Evolutionary conservation across 192 early-diverging fungal species (phyloP).

Genomic region (Umbelopsis sp.): DNA sequence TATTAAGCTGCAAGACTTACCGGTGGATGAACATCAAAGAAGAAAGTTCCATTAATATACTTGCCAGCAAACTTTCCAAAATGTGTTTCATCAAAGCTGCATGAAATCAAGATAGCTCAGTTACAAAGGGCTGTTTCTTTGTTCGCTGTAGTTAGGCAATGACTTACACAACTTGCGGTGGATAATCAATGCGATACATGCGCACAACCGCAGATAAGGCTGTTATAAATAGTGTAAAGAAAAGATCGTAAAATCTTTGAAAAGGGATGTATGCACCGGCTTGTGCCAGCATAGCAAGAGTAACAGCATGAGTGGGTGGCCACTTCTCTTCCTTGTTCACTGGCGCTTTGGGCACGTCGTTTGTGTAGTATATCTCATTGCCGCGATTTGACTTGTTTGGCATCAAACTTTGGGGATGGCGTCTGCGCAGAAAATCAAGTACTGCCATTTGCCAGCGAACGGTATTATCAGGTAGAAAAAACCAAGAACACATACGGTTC

Average conservation of each 20-base stretch:
- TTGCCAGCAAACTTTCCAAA: conserved; percentile 50
- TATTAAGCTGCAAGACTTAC: not conserved
- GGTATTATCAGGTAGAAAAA: too few species aligned
- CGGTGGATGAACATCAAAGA: conserved; percentile 96
- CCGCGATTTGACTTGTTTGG: not conserved
- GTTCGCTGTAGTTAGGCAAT: too few species aligned
- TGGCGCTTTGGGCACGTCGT: not conserved
- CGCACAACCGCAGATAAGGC: conserved; percentile 43
- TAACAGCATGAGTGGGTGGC: not conserved
- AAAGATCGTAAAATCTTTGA: not conserved
- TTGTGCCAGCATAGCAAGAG: not conserved
- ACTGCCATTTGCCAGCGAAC: not conserved
- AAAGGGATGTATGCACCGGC: not conserved
- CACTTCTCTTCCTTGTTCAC: too few species aligned
- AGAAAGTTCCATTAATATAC: conserved; percentile 86
- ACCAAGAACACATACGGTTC: too few species aligned
- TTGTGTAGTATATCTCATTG: not conserved
- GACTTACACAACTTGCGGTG: conserved; percentile 73
- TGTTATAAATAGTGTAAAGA: not conserved
- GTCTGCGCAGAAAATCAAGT: not conserved
- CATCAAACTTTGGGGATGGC: not conserved
- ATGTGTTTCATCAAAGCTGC: conserved; percentile 34
- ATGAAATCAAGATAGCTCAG: too few species aligned
- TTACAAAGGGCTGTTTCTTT: too few species aligned
- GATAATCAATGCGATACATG: conserved; percentile 72